A percentile compares a stretch with the other conserved stretches of the same genome.
Conservation (phyloP, 306 rosid genomes). For the Heteromeles arbutifolia region DNA sequence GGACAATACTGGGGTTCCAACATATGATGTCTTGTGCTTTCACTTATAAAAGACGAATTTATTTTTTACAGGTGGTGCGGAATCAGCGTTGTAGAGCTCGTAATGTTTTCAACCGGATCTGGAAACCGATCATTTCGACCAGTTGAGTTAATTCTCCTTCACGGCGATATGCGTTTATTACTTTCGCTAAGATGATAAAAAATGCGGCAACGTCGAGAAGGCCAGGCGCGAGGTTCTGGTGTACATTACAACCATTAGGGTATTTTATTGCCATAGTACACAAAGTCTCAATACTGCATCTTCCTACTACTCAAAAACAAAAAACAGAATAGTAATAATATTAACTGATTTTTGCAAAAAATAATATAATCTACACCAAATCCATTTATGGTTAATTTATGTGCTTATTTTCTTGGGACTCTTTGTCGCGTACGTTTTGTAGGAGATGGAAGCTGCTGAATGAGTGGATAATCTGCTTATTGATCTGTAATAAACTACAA, state of each 20-base stretch:
- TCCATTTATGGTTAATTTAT: background rate
- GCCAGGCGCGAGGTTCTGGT: background rate
- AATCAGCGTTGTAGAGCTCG: background rate
- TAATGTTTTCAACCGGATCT: background rate
- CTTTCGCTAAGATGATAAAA: background rate
- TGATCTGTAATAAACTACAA: background rate
- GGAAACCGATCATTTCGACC: background rate
- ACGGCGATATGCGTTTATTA: background rate
- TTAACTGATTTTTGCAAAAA: no score
- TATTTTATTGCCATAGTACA: background rate
- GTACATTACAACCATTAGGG: background rate
- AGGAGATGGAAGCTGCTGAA: background rate
- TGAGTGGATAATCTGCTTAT: background rate
- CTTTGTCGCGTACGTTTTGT: background rate
- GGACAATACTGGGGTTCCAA: no score
- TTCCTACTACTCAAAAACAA: background rate
- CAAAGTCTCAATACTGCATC: background rate
- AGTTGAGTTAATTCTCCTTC: background rate
- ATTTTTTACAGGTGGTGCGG: slow-evolving; percentile 7
- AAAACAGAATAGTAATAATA: no score
- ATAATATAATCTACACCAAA: no score
- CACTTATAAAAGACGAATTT: background rate
- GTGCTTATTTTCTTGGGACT: background rate
- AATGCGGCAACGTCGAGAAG: background rate
- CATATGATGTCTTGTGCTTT: background rate